Evolutionary conservation across 1,284 basidiomycete genomes (phyloP), one percentile per base, ranked within the genome.

Genomic region (Coniferiporia sulphurascens): DNA sequence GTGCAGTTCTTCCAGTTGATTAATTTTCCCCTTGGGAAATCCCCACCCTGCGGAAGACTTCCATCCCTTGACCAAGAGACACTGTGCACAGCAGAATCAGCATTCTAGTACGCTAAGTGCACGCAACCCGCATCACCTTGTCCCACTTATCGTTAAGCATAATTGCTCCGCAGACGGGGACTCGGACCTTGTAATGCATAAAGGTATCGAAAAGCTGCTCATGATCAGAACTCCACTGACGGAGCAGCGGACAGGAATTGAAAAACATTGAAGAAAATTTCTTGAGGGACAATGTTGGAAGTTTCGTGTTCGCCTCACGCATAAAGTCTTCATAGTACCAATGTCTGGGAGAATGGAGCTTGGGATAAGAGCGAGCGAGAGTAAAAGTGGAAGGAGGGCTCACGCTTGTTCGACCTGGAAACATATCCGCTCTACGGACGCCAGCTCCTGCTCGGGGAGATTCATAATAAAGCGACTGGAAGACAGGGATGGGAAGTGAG

Each of bases 261-360:
- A 98, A 95, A 66, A 99, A 79, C 76, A 93, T 88, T 52, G 90
- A 87, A n/a, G 94, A 96, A 75, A 99, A 99, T 66, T 87, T 88
- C 76, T 96, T 95, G 66, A 99, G 84, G 21, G 86, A 84, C 62
- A 93, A 79, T 0, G 94, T 91, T 0, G 95, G 95, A 41, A 98
- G 85, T 58, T 86, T 83, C 1, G 90, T 88, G 66, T 97, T 93
- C 70, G 90, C 81, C 71, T 94, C 92, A 48, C 96, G 89, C 63
- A 99, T 86, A 68, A 98, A 99, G 74, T 99, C 97, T 76, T 99
- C 96, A 71, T 99, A 99, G 74, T 95, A 99, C 97, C 97, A 99
- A 73, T 99, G 96, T 17, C 95, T 97, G 70, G 46, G 61, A 56
- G 56, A 43, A 49, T 19, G 19, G 38, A 55, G 45, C 46, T 38